phyloP scores from a whole-genome alignment of 768 basidiomycete species.

The Tephrocybe sp. region DNA sequence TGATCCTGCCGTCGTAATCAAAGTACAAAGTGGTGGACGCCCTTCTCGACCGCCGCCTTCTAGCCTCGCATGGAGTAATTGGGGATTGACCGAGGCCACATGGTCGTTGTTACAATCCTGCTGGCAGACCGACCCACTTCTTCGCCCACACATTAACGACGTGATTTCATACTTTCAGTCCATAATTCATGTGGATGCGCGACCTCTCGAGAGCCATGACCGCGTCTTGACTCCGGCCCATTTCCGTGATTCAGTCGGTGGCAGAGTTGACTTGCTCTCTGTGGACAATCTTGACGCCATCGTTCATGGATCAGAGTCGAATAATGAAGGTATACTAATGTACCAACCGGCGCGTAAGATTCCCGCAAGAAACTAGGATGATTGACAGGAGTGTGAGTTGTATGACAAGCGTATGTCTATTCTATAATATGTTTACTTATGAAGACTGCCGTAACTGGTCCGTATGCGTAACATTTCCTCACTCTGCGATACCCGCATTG shows the following conservation, averaged over 20 bases:
- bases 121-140: background rate
- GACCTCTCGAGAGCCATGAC: background rate
- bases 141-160: background rate
- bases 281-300: background rate
- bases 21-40: conserved; percentile 13
- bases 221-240: background rate
- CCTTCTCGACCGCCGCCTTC: conserved; percentile 13
- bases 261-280: background rate
- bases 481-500: no score
- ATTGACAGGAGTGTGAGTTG: no score
- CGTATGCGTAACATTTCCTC: no score
- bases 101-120: background rate
- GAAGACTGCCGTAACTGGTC: no score
- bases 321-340: no score
- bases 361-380: no score
- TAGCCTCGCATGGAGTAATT: background rate
- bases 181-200: background rate
- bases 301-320: background rate
- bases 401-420: no score
- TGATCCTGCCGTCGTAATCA: conserved; percentile 16
- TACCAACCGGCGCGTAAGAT: no score
- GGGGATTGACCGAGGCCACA: background rate
- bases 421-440: no score
- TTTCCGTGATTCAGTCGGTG: conserved; percentile 6
- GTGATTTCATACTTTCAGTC: background rate